These are phyloP conservation scores for Russula compacta DNA, from an alignment of 768 basidiomycete genomes.

Conservation along the genomic window DNA sequence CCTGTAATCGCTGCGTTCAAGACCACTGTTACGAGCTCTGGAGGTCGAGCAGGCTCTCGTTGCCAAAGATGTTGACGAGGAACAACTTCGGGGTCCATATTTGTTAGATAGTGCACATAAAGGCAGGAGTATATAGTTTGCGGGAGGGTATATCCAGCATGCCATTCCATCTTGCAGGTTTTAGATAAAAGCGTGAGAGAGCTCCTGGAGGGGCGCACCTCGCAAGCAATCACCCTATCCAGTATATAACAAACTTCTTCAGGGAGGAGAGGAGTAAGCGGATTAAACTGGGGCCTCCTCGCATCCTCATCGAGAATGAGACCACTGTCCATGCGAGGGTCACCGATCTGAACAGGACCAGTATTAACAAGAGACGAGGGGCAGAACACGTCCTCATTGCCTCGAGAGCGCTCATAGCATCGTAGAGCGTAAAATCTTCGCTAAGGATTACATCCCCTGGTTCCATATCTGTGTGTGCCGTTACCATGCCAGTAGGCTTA, in stretches of 20 bases:
- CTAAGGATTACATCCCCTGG: constrained; percentile 55
- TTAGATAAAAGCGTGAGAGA: constrained; percentile 11
- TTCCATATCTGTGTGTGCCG: constrained; percentile 43
- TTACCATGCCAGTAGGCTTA: not conserved
- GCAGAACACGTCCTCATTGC: constrained; percentile 32
- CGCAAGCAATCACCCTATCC: constrained; percentile 66
- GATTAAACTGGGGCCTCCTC: constrained; percentile 46
- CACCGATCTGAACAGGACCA: constrained; percentile 57
- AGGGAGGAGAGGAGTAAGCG: constrained; percentile 52
- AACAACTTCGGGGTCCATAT: constrained; percentile 49
- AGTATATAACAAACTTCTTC: constrained; percentile 86
- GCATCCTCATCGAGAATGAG: constrained; percentile 36
- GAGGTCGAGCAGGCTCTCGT: constrained; percentile 41
- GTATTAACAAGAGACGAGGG: constrained; percentile 9
- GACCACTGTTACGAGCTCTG: constrained; percentile 57
- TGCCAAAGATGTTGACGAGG: constrained; percentile 20
- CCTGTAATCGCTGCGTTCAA: constrained; percentile 60
- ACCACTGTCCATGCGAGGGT: constrained; percentile 84
- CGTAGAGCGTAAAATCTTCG: constrained; percentile 63
- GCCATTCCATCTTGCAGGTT: constrained; percentile 70
- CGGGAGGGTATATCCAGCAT: constrained; percentile 72
- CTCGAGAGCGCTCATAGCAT: constrained; percentile 94
- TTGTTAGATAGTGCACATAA: constrained; percentile 55
- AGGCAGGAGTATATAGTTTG: constrained; percentile 79
- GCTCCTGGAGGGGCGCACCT: constrained; percentile 40